phyloP scores from a whole-genome alignment of 2,329 filamentous ascomycete species.

The Venturia aucupariae region DNA sequence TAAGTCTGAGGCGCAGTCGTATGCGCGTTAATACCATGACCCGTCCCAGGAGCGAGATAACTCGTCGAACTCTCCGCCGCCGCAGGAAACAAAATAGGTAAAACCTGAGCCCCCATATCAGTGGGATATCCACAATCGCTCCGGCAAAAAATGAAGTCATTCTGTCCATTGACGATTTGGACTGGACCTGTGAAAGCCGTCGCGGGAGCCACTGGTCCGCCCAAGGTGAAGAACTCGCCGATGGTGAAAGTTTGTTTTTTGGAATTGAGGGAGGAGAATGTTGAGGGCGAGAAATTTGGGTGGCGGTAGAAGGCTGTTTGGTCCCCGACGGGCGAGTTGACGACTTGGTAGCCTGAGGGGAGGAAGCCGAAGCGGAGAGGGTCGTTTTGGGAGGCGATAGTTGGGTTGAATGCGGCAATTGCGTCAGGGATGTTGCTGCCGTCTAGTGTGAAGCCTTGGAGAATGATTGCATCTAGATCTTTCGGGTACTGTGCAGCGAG shows the following conservation, averaged over 20 bases:
- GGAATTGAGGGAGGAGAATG: not conserved
- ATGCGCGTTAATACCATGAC: slow-evolving; percentile 12
- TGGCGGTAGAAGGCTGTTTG: slow-evolving; percentile 6
- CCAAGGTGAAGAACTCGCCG: slow-evolving; percentile 8
- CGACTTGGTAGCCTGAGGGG: slow-evolving; percentile 6
- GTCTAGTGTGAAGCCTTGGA: slow-evolving; percentile 46
- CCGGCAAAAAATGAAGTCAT: slow-evolving; percentile 8
- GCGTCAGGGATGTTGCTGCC: slow-evolving; percentile 25
- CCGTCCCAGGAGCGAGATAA: slow-evolving; percentile 10
- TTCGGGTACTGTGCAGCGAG: slow-evolving; percentile 44
- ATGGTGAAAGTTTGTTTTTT: slow-evolving; percentile 6
- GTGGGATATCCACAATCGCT: slow-evolving; percentile 10
- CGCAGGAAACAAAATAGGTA: not conserved
- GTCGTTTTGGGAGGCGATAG: slow-evolving; percentile 20
- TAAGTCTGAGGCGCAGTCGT: slow-evolving; percentile 4
- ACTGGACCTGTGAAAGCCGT: slow-evolving; percentile 11
- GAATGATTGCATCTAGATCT: slow-evolving; percentile 48
- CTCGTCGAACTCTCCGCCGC: not conserved
- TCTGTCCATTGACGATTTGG: slow-evolving; percentile 10
- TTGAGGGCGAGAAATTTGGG: not conserved
- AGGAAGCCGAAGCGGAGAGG: not conserved
- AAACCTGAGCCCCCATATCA: slow-evolving; percentile 2
- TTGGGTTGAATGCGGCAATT: slow-evolving; percentile 19
- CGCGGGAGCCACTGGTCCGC: not conserved
- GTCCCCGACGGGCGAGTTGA: not conserved